These are phyloP conservation scores for Vitis vinifera DNA, from an alignment of 164 flowering plant genomes.

Conservation along the genomic window ASM3070453v1 NC_081816.1:19947501-19948000, in stretches of 20 bases:
- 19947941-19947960: too few species aligned
- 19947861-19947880: constrained; percentile 94
- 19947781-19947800: not conserved
- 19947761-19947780: too few species aligned
- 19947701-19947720: constrained; percentile 81
- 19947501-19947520: not conserved
- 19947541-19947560: constrained; percentile 40
- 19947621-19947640: constrained; percentile 72
- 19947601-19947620: constrained; percentile 83
- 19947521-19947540: not conserved
- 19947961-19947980: too few species aligned
- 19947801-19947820: not conserved
- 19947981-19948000: too few species aligned
- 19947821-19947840: constrained; percentile 70
- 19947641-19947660: constrained; percentile 53
- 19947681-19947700: constrained; percentile 90
- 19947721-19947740: constrained; percentile 99
- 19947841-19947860: constrained; percentile 77
- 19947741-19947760: constrained; percentile 67
- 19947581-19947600: constrained; percentile 78
- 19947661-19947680: constrained; percentile 90
- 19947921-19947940: constrained; percentile 78
- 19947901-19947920: constrained; percentile 76
- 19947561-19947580: constrained; percentile 70
- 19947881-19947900: constrained; percentile 73